Conservation (phyloP, 2,329 filamentous ascomycete genomes). For the Herpomyces periplanetae region DNA sequence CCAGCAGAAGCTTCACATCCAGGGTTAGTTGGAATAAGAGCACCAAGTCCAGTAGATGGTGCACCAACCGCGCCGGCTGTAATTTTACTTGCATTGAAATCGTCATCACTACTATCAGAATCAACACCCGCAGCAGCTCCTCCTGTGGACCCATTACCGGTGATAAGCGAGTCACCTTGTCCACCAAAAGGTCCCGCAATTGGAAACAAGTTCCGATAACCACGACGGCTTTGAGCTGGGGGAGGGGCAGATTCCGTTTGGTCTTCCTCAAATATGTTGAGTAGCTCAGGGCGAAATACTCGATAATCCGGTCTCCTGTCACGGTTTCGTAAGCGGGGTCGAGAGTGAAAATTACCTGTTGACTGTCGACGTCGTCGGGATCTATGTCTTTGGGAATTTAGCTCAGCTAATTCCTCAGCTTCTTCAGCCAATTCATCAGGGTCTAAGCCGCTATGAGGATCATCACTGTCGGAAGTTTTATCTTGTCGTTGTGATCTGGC, state of each 20-base stretch:
- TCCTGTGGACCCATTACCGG: conserved; percentile 33
- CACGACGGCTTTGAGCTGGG: neutral
- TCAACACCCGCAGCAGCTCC: conserved; percentile 40
- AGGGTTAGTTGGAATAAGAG: conserved; percentile 14
- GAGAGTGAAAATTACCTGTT: conserved; percentile 5
- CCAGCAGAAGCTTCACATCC: conserved; percentile 12
- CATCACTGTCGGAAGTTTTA: conserved; percentile 11
- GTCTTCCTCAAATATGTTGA: conserved; percentile 32
- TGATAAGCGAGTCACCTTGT: conserved; percentile 25
- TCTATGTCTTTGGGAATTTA: conserved; percentile 10
- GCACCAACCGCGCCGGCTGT: conserved; percentile 19
- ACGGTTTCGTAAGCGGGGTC: conserved; percentile 17
- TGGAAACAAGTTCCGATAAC: conserved; percentile 45
- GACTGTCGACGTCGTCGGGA: conserved; percentile 6
- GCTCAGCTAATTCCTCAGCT: conserved; percentile 16
- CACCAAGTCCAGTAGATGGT: conserved; percentile 13
- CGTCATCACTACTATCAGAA: conserved; percentile 88
- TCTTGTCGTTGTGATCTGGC: conserved; percentile 10
- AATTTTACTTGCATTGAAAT: conserved; percentile 22
- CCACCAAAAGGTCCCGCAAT: conserved; percentile 79
- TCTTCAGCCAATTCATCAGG: conserved; percentile 13
- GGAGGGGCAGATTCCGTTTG: conserved; percentile 11
- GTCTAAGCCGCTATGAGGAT: conserved; percentile 11
- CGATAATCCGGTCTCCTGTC: conserved; percentile 46
- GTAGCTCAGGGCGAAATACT: conserved; percentile 32